Base-by-base conservation (phyloP, 768 basidiomycete genomes). In the Collybia sordida region DNA sequence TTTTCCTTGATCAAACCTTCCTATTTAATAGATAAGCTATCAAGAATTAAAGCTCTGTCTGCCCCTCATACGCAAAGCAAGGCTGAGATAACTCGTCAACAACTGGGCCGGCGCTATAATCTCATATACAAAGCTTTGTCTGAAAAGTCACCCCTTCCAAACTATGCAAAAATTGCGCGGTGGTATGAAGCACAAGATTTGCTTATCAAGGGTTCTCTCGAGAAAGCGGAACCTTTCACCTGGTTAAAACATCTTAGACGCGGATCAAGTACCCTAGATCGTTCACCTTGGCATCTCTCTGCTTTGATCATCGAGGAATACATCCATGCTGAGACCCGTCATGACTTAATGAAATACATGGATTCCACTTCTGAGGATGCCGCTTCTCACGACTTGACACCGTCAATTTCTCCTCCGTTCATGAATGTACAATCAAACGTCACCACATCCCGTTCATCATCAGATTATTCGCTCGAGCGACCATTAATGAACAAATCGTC, bases 241-340 rank as follows among this genome's bases (percentile, higher is more conserved):
- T 91, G 88, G 89, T 67, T 90, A 23, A 86, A 81, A 58, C 85
- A 89, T 54, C 69, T 81, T 42, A 81, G 72, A 52, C 73, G 62
- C 46, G 64, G 64, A 35, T 62, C 58, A 39, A 69, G 60, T 42
- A 54, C 57, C 28, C 52, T 55, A 22, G 54, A 49, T 40, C 74
- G 79, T 36, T 72, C 77, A 35, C 77, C 75, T 3, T 84, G 86
- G 83, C 72, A 83, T 61, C 60, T 90, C 42, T 82, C 88, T 7
- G 88, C 89, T 3, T 68, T 86, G 45, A 78, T 87, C 11, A 72
- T 85, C 53, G 85, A 90, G 63, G 82, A 88, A 61, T 88, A 81
- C 58, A 50, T 77, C 18, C 78, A 74, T 54, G 69, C 73, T 4
- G 75, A 72, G 47, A 47, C 56, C 6, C 61, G 58, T 7, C 62